Evolutionary conservation across 495 filamentous ascomycete species (phyloP).

Genomic region (Cercophora samala): DNA sequence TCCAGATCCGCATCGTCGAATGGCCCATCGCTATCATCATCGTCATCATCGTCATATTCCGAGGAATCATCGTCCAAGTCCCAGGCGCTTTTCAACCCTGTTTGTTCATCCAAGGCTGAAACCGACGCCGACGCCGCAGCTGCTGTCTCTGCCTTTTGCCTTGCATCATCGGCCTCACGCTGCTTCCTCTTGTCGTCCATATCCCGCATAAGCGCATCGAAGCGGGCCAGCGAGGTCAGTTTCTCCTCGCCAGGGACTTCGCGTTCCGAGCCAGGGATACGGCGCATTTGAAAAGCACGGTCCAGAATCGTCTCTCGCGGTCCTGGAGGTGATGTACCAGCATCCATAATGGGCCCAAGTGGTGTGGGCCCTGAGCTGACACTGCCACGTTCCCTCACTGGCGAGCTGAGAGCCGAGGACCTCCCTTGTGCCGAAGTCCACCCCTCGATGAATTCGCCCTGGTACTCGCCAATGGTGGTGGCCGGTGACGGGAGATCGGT

Average conservation of each 20-base stretch:
- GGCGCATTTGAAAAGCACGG: conserved; percentile 55
- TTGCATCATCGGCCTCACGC: conserved; percentile 30
- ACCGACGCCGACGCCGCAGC: conserved; percentile 7
- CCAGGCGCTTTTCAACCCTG: conserved; percentile 43
- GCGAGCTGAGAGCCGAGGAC: conserved; percentile 51
- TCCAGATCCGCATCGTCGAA: conserved; percentile 34
- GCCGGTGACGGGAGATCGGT: conserved; percentile 52
- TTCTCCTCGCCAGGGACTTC: conserved; percentile 51
- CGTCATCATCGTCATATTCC: conserved; percentile 31
- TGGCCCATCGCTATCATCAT: conserved; percentile 43
- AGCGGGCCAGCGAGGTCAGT: conserved; percentile 54
- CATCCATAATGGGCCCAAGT: conserved; percentile 34
- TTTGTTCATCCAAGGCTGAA: conserved; percentile 6
- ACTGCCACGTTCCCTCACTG: conserved; percentile 41
- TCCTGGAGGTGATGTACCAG: conserved; percentile 38
- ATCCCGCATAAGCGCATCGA: conserved; percentile 58
- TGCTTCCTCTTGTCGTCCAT: conserved; percentile 45
- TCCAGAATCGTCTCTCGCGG: conserved; percentile 58
- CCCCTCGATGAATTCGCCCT: conserved; percentile 54
- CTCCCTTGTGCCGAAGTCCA: conserved; percentile 57
- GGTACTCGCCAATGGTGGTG: conserved; percentile 49
- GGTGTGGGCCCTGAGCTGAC: conserved; percentile 38
- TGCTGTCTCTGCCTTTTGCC: conserved; percentile 16
- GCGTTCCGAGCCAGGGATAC: conserved; percentile 49
- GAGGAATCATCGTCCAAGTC: conserved; percentile 42